phyloP scores from a whole-genome alignment of 2,329 filamentous ascomycete genomes.

The Ophiostoma ulmi region DNA sequence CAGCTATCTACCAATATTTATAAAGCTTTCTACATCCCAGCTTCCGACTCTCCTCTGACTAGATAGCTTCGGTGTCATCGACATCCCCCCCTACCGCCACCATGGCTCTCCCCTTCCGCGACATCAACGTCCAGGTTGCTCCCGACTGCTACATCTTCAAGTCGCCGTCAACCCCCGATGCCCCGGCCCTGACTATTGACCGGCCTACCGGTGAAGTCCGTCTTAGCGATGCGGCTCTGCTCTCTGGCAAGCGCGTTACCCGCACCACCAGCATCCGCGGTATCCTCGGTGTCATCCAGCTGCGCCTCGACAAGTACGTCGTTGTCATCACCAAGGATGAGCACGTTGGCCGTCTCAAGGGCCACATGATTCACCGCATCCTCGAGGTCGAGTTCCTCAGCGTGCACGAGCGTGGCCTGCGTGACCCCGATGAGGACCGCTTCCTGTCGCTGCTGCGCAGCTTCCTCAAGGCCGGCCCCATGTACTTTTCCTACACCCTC shows the following conservation, averaged over 20 bases:
- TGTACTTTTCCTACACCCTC: slow-evolving; percentile 98
- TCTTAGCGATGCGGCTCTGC: slow-evolving; percentile 71
- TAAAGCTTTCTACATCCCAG: neutral
- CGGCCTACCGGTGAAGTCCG: slow-evolving; percentile 87
- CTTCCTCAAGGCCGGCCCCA: slow-evolving; percentile 75
- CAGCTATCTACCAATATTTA: neutral
- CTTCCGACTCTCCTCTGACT: neutral
- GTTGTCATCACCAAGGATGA: slow-evolving; percentile 93
- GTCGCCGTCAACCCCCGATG: slow-evolving; percentile 86
- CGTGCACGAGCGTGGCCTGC: slow-evolving; percentile 83
- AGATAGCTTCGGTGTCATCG: neutral
- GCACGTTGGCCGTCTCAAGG: slow-evolving; percentile 83
- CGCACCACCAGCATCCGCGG: slow-evolving; percentile 88
- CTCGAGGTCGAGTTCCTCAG: slow-evolving; percentile 87
- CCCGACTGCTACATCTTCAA: slow-evolving; percentile 92
- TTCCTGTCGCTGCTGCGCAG: slow-evolving; percentile 78
- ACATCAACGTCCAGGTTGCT: slow-evolving; percentile 94
- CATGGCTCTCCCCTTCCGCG: slow-evolving; percentile 67
- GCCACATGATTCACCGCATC: slow-evolving; percentile 94
- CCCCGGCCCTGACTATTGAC: slow-evolving; percentile 82
- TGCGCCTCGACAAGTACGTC: slow-evolving; percentile 94
- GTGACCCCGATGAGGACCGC: slow-evolving; percentile 89
- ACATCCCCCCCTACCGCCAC: slow-evolving; percentile 21
- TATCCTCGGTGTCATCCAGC: slow-evolving; percentile 87
- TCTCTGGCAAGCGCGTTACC: slow-evolving; percentile 65